phyloP scores from a whole-genome alignment of 495 filamentous ascomycete species.

The Lasiosphaeriaceae sp. region DNA sequence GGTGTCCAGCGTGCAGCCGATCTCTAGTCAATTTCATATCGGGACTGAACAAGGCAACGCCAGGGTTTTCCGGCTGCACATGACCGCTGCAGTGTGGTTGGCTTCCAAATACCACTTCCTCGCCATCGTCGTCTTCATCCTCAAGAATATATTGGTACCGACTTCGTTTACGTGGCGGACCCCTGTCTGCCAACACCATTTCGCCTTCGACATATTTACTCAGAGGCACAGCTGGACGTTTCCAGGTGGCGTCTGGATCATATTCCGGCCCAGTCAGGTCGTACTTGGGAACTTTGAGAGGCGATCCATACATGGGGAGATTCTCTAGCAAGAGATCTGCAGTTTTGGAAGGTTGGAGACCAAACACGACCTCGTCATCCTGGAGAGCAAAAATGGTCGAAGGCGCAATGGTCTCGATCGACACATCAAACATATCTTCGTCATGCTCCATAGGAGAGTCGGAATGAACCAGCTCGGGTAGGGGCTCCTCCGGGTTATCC shows the following conservation, averaged over 20 bases:
- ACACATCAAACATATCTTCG: slow-evolving; percentile 41
- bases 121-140: slow-evolving; percentile 56
- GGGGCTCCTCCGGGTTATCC: slow-evolving; percentile 36
- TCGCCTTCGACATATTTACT: slow-evolving; percentile 83
- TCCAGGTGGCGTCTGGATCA: slow-evolving; percentile 67
- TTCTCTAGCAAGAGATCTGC: slow-evolving; percentile 82
- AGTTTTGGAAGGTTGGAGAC: slow-evolving; percentile 67
- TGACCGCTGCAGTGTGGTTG: slow-evolving; percentile 37
- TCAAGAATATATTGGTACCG: slow-evolving; percentile 74
- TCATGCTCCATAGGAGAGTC: slow-evolving; percentile 47
- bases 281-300: slow-evolving; percentile 53
- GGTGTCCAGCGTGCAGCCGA: slow-evolving; percentile 84
- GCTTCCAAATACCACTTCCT: slow-evolving; percentile 43
- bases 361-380: slow-evolving; percentile 77
- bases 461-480: slow-evolving; percentile 65
- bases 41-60: slow-evolving; percentile 82
- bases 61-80: slow-evolving; percentile 64
- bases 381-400: slow-evolving; percentile 79
- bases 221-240: slow-evolving; percentile 71
- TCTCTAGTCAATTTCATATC: slow-evolving; percentile 89
- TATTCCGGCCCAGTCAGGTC: slow-evolving; percentile 53
- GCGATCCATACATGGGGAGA: slow-evolving; percentile 72
- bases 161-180: slow-evolving; percentile 69
- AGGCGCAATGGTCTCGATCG: slow-evolving; percentile 52
- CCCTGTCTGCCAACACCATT: slow-evolving; percentile 62